Evolutionary conservation across 148 eudicot genomes (phyloP), one percentile per base, ranked within the genome.

Genomic region (Fallopia convolvulus): DNA sequence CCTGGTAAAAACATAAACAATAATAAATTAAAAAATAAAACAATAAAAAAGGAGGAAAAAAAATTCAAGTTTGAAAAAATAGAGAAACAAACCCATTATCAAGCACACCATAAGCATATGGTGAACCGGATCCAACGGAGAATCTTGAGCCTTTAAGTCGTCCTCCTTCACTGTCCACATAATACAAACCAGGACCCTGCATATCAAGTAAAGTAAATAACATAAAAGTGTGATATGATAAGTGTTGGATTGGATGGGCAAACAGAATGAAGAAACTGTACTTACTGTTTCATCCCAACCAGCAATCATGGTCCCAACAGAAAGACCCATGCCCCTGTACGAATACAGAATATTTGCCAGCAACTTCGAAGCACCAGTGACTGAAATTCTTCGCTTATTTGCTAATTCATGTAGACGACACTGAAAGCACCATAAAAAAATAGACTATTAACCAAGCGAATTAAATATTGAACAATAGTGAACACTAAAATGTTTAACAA

Each of bases 121-220:
- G 99, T 52, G 99, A 95, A 81, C 99, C 99, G 79, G 99, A 95
- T 70, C 99, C 99, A 86, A 95, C 99, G 63, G 99, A 95, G 84
- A 95, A 95, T 49, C 92, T 85, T 66, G 60, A 83, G 78, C 99
- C 99, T 83, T 95, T 95, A 46, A 95, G 93, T 76, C 99, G 89
- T 78, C 99, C 99, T 77, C 99, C 99, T 79, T 95, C 99, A 84
- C 98, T 95, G 81, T 95, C 99, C 82, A 95, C 99, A 78, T 95
- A 95, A 77, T 91, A 95, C 23, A 95, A 89, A 41, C 97, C 97
- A 80, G 99, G 99, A 39, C 99, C 99, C 99, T 93, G 76, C 53
- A 83, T 76, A 74, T 77, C 78, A 80, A 70, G 66, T 60, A 1
- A 79, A 74, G 39, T 18, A 80, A 52, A 71, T 4, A 50, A 6